Percentiles rank a stretch among this genome's conserved stretches.
These are phyloP conservation scores for Tardiomyces blankii DNA, from an alignment of 1,139 yeast genomes.

Conservation along the genomic window DNA sequence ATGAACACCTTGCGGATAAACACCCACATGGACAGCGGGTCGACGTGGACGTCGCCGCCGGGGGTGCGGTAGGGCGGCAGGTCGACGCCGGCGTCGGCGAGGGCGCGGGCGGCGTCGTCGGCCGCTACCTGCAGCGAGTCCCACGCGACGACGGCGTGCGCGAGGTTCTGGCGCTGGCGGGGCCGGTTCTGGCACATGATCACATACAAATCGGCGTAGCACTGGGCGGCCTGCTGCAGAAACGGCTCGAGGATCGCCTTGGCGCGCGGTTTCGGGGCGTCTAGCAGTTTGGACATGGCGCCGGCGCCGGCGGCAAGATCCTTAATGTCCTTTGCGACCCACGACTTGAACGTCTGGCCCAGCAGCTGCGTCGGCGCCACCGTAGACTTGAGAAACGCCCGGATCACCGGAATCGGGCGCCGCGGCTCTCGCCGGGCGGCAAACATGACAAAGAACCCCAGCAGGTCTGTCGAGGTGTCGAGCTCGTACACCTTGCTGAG, in stretches of 20 bases:
- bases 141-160: conserved; percentile 49
- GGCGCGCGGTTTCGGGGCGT: conserved; percentile 6
- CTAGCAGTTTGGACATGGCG: conserved; percentile 4
- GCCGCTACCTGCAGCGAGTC: conserved; percentile 81
- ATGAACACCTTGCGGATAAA: conserved; percentile 51
- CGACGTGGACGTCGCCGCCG: conserved; percentile 14
- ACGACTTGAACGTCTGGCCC: conserved; percentile 9
- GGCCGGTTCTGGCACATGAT: conserved; percentile 64
- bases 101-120: conserved; percentile 38
- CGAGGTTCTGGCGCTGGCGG: conserved; percentile 65
- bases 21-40: conserved; percentile 60
- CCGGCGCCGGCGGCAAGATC: conserved; percentile 17
- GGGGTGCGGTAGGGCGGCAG: not conserved
- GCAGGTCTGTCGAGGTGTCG: conserved; percentile 18
- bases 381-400: conserved; percentile 20
- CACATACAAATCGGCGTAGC: conserved; percentile 39
- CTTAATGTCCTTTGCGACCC: conserved; percentile 23
- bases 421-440: conserved; percentile 8
- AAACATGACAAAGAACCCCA: conserved; percentile 20
- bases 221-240: conserved; percentile 17
- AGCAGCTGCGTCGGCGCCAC: conserved; percentile 9
- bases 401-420: conserved; percentile 15
- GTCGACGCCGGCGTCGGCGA: not conserved
- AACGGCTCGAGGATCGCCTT: conserved; percentile 14
- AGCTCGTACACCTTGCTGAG: conserved; percentile 9